phyloP scores from a whole-genome alignment of 495 filamentous ascomycete genomes.

The Podospora appendiculata region DNA sequence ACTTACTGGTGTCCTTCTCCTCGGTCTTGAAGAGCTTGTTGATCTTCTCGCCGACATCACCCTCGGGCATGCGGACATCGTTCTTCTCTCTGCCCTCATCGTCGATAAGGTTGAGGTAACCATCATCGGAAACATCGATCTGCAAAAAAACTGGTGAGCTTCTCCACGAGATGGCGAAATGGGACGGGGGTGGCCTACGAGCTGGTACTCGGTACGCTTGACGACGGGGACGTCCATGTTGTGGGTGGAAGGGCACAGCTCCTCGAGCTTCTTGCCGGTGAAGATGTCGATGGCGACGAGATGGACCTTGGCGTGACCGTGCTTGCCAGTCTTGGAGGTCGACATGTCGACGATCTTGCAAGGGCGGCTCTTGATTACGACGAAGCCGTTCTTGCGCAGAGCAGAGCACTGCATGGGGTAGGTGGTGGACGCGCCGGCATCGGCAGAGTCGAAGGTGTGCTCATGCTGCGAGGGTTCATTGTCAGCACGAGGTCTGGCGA shows the following conservation, averaged over 20 bases:
- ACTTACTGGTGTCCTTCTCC: conserved; percentile 73
- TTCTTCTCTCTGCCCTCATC: conserved; percentile 78
- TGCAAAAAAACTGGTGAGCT: conserved; percentile 21
- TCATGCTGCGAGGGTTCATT: conserved; percentile 60
- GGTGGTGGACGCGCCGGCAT: conserved; percentile 89
- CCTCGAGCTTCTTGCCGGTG: conserved; percentile 98
- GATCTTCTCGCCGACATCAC: conserved; percentile 79
- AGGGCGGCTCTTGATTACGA: conserved; percentile 95
- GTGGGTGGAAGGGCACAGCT: conserved; percentile 98
- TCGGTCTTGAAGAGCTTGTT: conserved; percentile 58
- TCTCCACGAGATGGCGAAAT: background rate
- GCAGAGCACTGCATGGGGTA: conserved; percentile 99
- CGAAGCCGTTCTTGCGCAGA: conserved; percentile 95
- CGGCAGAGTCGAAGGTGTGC: conserved; percentile 81
- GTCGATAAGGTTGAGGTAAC: conserved; percentile 82
- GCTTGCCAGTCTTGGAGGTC: conserved; percentile 99
- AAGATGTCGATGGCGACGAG: conserved; percentile 97
- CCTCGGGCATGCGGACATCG: conserved; percentile 89
- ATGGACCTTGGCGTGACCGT: conserved; percentile 99
- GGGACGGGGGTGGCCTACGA: conserved; percentile 52
- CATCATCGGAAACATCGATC: conserved; percentile 85
- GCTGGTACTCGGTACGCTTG: conserved; percentile 79
- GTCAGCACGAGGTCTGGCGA: background rate
- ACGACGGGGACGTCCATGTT: conserved; percentile 99
- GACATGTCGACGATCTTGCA: conserved; percentile 99